A percentile compares a stretch with the other conserved stretches of the same genome.
phyloP scores from a whole-genome alignment of 768 basidiomycete genomes.

The Paxillus ammoniavirescens region DNA sequence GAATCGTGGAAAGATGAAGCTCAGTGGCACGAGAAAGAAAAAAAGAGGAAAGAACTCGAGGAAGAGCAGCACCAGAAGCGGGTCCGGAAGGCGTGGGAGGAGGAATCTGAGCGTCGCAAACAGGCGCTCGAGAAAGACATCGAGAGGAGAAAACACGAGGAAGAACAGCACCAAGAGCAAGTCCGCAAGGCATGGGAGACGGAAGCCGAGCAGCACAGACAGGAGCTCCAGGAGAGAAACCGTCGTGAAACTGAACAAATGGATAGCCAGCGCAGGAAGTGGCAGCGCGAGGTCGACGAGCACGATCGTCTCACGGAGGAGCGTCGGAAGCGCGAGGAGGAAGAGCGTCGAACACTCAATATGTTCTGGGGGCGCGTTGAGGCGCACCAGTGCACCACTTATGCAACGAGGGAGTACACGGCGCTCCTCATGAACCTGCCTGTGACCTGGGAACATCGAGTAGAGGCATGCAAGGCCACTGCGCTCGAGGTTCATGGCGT shows the following conservation, averaged over 20 bases:
- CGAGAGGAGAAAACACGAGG: no score
- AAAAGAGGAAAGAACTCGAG: neutral
- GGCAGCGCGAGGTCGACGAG: conserved; percentile 11
- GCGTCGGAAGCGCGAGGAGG: conserved; percentile 15
- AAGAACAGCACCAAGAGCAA: neutral
- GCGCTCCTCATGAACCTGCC: conserved; percentile 32
- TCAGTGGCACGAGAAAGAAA: conserved; percentile 3
- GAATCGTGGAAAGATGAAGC: conserved; percentile 1
- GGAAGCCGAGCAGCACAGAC: conserved; percentile 1
- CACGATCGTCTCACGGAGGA: conserved; percentile 10
- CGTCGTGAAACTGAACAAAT: conserved; percentile 1
- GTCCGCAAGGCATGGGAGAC: conserved; percentile 2
- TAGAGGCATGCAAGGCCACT: conserved; percentile 23
- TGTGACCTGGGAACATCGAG: conserved; percentile 9
- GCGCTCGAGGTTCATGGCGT: conserved; percentile 23
- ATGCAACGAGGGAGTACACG: conserved; percentile 28
- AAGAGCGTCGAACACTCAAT: conserved; percentile 21
- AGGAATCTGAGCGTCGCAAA: neutral
- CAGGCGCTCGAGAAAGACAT: no score
- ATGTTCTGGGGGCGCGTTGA: conserved; percentile 23
- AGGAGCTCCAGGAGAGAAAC: conserved; percentile 5
- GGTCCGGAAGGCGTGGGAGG: neutral
- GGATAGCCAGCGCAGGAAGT: conserved; percentile 2
- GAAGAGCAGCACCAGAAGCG: conserved; percentile 6
- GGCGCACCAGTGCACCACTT: conserved; percentile 23